Evolutionary conservation across 2,329 filamentous ascomycete genomes (phyloP), one percentile per base, ranked within the genome.

Genomic region (Apiospora aurea): DNA sequence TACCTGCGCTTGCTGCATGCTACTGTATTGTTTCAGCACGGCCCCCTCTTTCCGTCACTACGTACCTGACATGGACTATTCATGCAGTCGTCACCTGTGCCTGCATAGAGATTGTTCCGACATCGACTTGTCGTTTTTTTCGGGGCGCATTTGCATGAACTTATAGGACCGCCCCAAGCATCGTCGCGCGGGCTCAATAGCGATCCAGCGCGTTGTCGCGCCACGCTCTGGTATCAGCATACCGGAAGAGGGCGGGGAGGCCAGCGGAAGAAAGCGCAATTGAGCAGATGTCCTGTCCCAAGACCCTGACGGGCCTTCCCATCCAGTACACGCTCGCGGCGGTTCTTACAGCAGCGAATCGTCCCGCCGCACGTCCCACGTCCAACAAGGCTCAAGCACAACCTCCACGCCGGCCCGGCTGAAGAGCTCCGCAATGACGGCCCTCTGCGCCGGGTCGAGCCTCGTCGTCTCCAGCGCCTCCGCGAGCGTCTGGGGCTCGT

Each of bases 1-100:
- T 10, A 29, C 26, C 26, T 29, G 26, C 26, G 26, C 26, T 29
- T 29, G 26, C 6, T n/a, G 6, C 5, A 26, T 18, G 13, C 29
- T 41, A 41, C 24, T 64, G 57, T 64, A 41, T 41, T 64, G 57
- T 64, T 64, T 64, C 57, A 64, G 57, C 57, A 64, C 57, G 34
- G 26, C 1, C 57, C 57, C 21, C 57, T 4, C 14, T 7, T 18
- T 46, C 5, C 26, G 16, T 34, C 26, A 2, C n/a, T 26, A 38
- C 34, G 26, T 49, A 7, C 47, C 49, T 26, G 10, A 10, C 49
- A 13, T 24, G 10, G 11, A 51, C 34, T 26, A 21, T 34, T 4
- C 57, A n/a, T n/a, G 34, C 8, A 13, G 21, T 21, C 18, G 1
- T 41, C 18, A n/a, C 16, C 41, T 41, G 57, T 13, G 10, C 34